Evolutionary conservation across 2,329 filamentous ascomycete genomes (phyloP).

Genomic region (Rutstroemia sp.): DNA sequence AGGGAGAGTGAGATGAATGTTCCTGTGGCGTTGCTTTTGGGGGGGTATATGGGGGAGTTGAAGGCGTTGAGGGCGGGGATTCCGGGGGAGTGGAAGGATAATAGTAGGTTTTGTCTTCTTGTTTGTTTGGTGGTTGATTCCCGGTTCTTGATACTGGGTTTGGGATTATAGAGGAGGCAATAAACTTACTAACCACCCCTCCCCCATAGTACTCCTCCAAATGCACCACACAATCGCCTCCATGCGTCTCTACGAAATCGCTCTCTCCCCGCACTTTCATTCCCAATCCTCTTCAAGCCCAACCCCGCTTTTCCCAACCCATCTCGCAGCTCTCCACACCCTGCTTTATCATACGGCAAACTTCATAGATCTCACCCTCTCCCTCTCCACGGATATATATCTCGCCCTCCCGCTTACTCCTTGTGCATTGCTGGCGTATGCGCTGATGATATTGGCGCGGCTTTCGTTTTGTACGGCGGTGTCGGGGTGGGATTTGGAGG

Average conservation of each 20-base stretch:
- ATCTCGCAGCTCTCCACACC: background rate
- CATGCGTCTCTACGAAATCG: conserved; percentile 3
- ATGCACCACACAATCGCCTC: conserved; percentile 3
- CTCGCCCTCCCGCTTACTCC: background rate
- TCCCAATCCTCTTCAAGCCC: background rate
- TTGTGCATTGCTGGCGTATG: background rate
- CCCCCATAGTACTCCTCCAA: conserved; percentile 2
- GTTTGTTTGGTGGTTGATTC: background rate
- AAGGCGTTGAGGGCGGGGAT: background rate
- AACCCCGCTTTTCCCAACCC: background rate
- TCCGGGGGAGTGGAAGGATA: background rate
- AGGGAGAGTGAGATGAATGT: background rate
- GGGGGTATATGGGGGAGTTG: background rate
- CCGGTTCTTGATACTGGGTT: background rate
- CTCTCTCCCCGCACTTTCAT: background rate
- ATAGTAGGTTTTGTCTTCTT: background rate
- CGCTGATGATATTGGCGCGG: background rate
- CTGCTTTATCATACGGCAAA: background rate
- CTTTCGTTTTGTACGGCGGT: background rate
- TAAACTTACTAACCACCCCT: background rate
- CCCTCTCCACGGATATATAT: background rate
- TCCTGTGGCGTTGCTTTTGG: background rate
- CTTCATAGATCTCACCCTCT: background rate
- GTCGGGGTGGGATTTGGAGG: background rate
- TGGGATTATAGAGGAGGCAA: background rate